phyloP scores from a whole-genome alignment of 768 basidiomycete genomes.

The Termitomyces titanicus region DNA sequence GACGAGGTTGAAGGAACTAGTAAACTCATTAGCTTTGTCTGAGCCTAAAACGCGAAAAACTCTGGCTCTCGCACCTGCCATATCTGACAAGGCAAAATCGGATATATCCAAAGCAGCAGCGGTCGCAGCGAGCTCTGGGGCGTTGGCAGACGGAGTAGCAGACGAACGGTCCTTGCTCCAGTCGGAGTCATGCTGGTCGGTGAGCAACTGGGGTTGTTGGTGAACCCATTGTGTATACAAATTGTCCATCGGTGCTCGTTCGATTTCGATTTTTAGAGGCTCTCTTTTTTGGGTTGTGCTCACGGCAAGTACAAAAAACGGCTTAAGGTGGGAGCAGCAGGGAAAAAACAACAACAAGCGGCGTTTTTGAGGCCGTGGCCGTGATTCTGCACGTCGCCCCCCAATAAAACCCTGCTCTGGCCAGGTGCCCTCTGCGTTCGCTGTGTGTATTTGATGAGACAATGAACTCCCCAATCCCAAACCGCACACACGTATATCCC shows the following conservation, averaged over 20 bases:
- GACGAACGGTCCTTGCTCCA: slow-evolving; percentile 43
- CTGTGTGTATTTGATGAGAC: slow-evolving; percentile 16
- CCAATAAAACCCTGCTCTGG: slow-evolving; percentile 14
- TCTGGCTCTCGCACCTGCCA: slow-evolving; percentile 31
- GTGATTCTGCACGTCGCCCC: slow-evolving; percentile 22
- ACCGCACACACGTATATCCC: slow-evolving; percentile 11
- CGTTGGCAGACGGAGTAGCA: slow-evolving; percentile 6
- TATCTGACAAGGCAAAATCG: slow-evolving; percentile 40
- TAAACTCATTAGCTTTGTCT: neutral
- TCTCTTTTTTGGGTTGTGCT: slow-evolving; percentile 30
- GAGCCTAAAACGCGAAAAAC: neutral
- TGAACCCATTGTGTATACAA: slow-evolving; percentile 43
- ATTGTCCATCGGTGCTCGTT: slow-evolving; percentile 35
- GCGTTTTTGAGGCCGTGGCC: slow-evolving; percentile 13
- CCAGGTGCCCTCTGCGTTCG: slow-evolving; percentile 7
- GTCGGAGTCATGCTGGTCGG: slow-evolving; percentile 34
- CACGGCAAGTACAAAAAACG: slow-evolving; percentile 29
- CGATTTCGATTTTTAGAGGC: slow-evolving; percentile 19
- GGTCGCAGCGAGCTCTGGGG: slow-evolving; percentile 15
- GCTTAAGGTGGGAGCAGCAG: slow-evolving; percentile 23
- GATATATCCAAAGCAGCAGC: slow-evolving; percentile 32
- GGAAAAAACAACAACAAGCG: slow-evolving; percentile 9
- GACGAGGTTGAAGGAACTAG: slow-evolving; percentile 22
- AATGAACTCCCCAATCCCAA: neutral
- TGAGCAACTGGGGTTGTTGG: slow-evolving; percentile 29